Evolutionary conservation across 2,329 filamentous ascomycete species (phyloP).

Genomic region (Teratosphaeria epicoccoides): DNA sequence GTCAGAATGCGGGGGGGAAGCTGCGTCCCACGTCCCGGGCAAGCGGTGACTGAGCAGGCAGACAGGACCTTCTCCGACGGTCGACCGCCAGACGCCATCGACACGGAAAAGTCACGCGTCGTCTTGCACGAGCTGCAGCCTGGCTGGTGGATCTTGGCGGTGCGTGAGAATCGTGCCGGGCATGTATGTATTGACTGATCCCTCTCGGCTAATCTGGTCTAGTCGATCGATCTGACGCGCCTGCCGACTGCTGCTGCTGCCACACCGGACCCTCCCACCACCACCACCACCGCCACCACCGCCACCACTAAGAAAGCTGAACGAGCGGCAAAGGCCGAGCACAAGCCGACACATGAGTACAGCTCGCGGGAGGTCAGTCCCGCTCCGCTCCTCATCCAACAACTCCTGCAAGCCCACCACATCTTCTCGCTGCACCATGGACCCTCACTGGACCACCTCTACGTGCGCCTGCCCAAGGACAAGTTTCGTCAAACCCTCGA

Average conservation of each 20-base stretch:
- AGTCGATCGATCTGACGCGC: slow-evolving; percentile 75
- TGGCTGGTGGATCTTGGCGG: slow-evolving; percentile 92
- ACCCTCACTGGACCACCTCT: slow-evolving; percentile 59
- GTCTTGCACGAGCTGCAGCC: slow-evolving; percentile 77
- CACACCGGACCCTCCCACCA: slow-evolving; percentile 13
- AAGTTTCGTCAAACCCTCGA: slow-evolving; percentile 64
- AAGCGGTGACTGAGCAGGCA: slow-evolving; percentile 17
- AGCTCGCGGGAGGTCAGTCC: slow-evolving; percentile 86
- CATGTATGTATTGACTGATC: neutral
- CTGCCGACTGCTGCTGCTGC: slow-evolving; percentile 40
- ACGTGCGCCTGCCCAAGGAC: slow-evolving; percentile 50
- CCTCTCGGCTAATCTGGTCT: slow-evolving; percentile 11
- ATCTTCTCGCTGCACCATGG: slow-evolving; percentile 84
- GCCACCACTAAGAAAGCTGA: slow-evolving; percentile 25
- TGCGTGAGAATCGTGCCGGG: slow-evolving; percentile 37
- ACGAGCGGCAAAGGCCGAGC: slow-evolving; percentile 8
- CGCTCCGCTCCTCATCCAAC: slow-evolving; percentile 62
- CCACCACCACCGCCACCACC: too few relatives aligned
- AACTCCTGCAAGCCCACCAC: slow-evolving; percentile 71
- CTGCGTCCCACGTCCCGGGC: too few relatives aligned
- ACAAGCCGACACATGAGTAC: slow-evolving; percentile 54
- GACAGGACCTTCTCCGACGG: slow-evolving; percentile 65
- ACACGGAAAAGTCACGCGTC: slow-evolving; percentile 80
- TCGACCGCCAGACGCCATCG: slow-evolving; percentile 68
- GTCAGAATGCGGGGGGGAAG: neutral